phyloP scores from a whole-genome alignment of 257 asterid species.

The Gentiana straminea region DNA sequence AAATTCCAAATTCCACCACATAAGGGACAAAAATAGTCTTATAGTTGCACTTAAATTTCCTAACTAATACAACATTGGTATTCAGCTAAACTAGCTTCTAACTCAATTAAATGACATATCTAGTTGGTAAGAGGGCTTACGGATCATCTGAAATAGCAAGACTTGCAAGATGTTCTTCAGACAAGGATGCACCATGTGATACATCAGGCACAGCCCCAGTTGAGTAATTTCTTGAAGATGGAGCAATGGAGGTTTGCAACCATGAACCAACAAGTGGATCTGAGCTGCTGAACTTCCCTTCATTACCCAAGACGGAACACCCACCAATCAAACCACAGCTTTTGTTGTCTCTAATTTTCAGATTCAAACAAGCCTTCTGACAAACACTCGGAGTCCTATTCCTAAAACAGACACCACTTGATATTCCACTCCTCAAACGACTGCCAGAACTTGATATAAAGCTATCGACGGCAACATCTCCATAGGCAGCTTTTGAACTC shows the following conservation, averaged over 20 bases:
- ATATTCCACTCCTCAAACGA: slow-evolving; percentile 36
- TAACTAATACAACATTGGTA: too few species aligned
- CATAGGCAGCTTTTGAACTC: slow-evolving; percentile 37
- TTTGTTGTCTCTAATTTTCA: slow-evolving; percentile 23
- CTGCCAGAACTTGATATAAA: slow-evolving; percentile 34
- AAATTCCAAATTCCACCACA: too few species aligned
- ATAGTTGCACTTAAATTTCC: too few species aligned
- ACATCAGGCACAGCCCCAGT: slow-evolving; percentile 34
- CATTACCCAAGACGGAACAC: slow-evolving; percentile 13
- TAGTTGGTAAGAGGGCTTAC: slow-evolving; percentile 27
- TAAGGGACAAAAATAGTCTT: too few species aligned
- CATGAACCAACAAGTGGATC: slow-evolving; percentile 15
- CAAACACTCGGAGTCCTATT: slow-evolving; percentile 28
- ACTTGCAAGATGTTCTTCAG: slow-evolving; percentile 32
- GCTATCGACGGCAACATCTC: slow-evolving; percentile 47
- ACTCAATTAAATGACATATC: too few species aligned
- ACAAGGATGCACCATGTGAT: slow-evolving; percentile 29
- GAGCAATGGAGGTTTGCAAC: slow-evolving; percentile 17
- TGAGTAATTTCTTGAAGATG: slow-evolving; percentile 42
- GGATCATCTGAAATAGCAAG: slow-evolving; percentile 40
- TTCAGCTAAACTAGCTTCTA: neutral
- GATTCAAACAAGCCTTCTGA: slow-evolving; percentile 29
- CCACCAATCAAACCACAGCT: slow-evolving; percentile 15
- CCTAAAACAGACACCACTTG: slow-evolving; percentile 31
- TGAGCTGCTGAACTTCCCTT: slow-evolving; percentile 8